Evolutionary conservation across 1,284 basidiomycete genomes (phyloP).

Genomic region (Lentinula novae-zelandiae): DNA sequence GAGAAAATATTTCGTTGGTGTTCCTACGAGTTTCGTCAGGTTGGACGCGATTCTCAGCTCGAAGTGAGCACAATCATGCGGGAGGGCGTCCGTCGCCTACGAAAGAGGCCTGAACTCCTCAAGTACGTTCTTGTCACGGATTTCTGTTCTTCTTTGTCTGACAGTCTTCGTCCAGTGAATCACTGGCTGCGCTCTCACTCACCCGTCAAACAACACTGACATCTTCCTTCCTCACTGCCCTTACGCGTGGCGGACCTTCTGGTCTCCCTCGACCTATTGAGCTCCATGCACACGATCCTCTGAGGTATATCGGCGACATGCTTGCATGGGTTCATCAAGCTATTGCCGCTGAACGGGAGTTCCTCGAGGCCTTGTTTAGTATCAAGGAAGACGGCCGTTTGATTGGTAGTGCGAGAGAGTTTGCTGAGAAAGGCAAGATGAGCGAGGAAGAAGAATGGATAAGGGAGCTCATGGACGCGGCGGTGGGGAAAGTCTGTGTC

Average conservation of each 20-base stretch:
- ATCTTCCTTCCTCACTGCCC: constrained; percentile 78
- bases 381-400: constrained; percentile 63
- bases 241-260: constrained; percentile 87
- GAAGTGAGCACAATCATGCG: constrained; percentile 75
- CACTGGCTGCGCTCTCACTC: constrained; percentile 72
- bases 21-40: constrained; percentile 81
- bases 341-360: constrained; percentile 92
- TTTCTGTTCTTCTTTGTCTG: neutral
- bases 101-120: constrained; percentile 75
- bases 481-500: constrained; percentile 80
- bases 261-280: constrained; percentile 93
- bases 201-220: constrained; percentile 82
- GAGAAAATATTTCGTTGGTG: constrained; percentile 88
- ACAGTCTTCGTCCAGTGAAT: constrained; percentile 52
- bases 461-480: constrained; percentile 78
- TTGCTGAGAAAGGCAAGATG: constrained; percentile 31
- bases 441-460: constrained; percentile 79
- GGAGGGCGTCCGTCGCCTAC: constrained; percentile 73
- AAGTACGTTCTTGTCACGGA: constrained; percentile 44
- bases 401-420: constrained; percentile 71
- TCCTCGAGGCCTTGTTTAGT: constrained; percentile 82
- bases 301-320: constrained; percentile 97
- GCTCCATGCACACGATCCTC: constrained; percentile 94
- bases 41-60: constrained; percentile 72
- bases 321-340: constrained; percentile 98